phyloP scores from a whole-genome alignment of 495 filamentous ascomycete genomes.

The Lasiosphaeris hirsuta region DNA sequence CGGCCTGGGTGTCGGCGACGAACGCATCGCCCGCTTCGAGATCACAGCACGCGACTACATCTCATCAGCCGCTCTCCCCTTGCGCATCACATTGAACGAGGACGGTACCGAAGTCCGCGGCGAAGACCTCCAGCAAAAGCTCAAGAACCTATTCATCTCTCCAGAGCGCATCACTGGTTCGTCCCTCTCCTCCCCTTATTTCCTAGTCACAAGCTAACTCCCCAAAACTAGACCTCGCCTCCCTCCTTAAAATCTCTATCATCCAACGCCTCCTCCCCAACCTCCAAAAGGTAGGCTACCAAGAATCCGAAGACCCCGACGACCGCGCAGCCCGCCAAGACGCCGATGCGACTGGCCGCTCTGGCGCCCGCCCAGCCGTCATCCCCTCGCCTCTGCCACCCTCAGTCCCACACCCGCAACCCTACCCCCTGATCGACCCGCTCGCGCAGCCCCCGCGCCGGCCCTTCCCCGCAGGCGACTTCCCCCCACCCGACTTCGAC shows the following conservation, averaged over 20 bases:
- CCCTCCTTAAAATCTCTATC: slow-evolving; percentile 67
- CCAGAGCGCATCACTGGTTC: slow-evolving; percentile 49
- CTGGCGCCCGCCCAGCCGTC: slow-evolving; percentile 20
- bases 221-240: slow-evolving; percentile 54
- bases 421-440: slow-evolving; percentile 54
- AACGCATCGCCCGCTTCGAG: slow-evolving; percentile 76
- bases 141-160: slow-evolving; percentile 74
- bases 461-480: slow-evolving; percentile 71
- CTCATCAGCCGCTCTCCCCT: slow-evolving; percentile 45
- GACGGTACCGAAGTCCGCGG: slow-evolving; percentile 40
- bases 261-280: slow-evolving; percentile 76
- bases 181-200: neutral
- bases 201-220: neutral
- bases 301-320: slow-evolving; percentile 50
- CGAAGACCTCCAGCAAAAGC: slow-evolving; percentile 33
- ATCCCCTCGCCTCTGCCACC: slow-evolving; percentile 35
- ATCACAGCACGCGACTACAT: slow-evolving; percentile 73
- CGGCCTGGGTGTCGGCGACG: slow-evolving; percentile 73
- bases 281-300: slow-evolving; percentile 71
- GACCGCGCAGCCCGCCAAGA: slow-evolving; percentile 31
- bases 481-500: slow-evolving; percentile 85
- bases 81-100: slow-evolving; percentile 40
- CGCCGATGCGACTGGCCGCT: slow-evolving; percentile 29
- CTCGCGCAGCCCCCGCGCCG: slow-evolving; percentile 59
- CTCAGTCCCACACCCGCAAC: slow-evolving; percentile 63